phyloP scores from a whole-genome alignment of 2,329 filamentous ascomycete species.

The Aspergillus puulaauensis region DNA sequence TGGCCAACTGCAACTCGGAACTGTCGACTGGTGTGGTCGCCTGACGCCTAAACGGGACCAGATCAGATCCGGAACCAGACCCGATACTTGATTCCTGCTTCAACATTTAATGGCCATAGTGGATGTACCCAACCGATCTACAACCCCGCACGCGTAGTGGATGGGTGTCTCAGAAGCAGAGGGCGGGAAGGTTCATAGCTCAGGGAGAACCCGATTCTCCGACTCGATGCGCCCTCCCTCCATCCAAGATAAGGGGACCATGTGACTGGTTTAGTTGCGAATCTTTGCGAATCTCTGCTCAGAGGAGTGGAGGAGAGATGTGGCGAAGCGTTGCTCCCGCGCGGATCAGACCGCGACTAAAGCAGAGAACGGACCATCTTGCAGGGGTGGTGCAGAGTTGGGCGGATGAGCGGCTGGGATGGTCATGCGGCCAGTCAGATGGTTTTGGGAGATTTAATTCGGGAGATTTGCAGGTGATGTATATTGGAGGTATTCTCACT shows the following conservation, averaged over 20 bases:
- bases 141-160: neutral
- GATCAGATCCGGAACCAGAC: too few relatives aligned
- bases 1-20: too few relatives aligned
- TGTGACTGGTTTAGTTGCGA: neutral
- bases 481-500: too few relatives aligned
- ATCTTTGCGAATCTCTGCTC: too few relatives aligned
- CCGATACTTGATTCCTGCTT: too few relatives aligned
- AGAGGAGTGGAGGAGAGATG: too few relatives aligned
- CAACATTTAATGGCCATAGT: neutral
- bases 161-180: neutral
- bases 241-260: too few relatives aligned
- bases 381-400: neutral
- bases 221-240: neutral
- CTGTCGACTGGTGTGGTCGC: too few relatives aligned
- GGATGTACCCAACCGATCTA: neutral
- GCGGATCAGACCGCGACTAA: constrained; percentile 7
- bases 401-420: neutral
- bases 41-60: too few relatives aligned
- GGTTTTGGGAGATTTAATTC: too few relatives aligned
- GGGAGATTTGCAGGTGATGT: too few relatives aligned
- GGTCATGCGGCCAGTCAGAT: neutral
- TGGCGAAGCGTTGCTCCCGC: neutral
- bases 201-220: neutral
- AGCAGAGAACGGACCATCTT: neutral
- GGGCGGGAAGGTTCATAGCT: neutral